Conservation (phyloP, 2,329 filamentous ascomycete species). For the Colletotrichum acutatum region DNA sequence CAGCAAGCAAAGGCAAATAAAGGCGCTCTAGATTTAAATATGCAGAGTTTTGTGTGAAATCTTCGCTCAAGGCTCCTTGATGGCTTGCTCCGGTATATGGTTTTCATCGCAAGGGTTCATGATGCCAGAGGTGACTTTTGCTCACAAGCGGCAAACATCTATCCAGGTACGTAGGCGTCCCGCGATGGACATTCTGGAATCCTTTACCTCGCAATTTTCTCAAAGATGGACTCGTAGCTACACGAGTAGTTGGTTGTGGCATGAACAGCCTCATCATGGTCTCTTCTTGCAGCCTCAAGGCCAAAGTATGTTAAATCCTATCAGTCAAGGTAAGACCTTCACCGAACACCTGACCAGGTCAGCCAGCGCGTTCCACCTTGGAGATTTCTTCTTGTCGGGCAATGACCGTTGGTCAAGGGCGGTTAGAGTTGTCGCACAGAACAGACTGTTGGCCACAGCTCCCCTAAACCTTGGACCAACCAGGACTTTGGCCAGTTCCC, state of each 20-base stretch:
- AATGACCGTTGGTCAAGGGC: background rate
- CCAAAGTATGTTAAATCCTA: too few species aligned
- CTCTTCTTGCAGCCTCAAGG: too few species aligned
- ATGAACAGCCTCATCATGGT: too few species aligned
- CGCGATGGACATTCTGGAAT: background rate
- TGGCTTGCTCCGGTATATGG: background rate
- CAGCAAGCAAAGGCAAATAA: background rate
- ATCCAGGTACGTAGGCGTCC: background rate
- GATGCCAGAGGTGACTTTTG: background rate
- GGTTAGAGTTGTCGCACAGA: background rate
- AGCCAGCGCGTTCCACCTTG: background rate
- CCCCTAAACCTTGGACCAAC: background rate
- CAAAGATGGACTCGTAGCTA: background rate
- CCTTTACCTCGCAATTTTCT: background rate
- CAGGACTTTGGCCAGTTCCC: background rate
- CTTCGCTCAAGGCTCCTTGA: background rate
- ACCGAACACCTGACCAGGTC: background rate
- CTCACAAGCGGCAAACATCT: background rate
- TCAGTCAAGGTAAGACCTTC: too few species aligned
- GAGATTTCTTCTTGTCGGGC: background rate
- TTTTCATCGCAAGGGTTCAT: background rate
- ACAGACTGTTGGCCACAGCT: background rate
- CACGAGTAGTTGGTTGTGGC: too few species aligned
- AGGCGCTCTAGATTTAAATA: background rate
- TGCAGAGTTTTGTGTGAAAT: background rate